Evolutionary conservation across 805 yeast species (phyloP).

Genomic region (Hagleromyces aurorensis): DNA sequence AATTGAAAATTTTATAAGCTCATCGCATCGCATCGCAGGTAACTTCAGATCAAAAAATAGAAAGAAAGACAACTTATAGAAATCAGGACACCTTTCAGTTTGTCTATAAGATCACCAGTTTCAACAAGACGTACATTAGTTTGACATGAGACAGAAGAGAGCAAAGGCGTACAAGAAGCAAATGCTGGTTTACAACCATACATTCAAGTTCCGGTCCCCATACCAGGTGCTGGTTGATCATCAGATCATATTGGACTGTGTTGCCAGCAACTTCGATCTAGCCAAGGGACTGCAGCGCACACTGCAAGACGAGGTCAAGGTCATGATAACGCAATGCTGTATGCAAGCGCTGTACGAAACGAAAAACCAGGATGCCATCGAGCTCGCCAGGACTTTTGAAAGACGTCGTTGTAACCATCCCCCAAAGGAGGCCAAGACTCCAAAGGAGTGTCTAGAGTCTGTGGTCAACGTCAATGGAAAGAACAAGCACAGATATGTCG

Average conservation of each 20-base stretch:
- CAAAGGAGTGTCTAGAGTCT: slow-evolving; percentile 67
- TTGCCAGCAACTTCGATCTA: slow-evolving; percentile 65
- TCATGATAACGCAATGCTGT: slow-evolving; percentile 93
- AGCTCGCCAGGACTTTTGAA: slow-evolving; percentile 73
- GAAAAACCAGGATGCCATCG: slow-evolving; percentile 68
- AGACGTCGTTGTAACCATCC: slow-evolving; percentile 89
- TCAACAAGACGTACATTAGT: background rate
- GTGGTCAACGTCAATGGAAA: slow-evolving; percentile 62
- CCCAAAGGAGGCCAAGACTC: slow-evolving; percentile 50
- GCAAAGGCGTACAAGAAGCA: slow-evolving; percentile 92
- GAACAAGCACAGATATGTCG: slow-evolving; percentile 85
- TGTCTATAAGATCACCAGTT: slow-evolving; percentile 1
- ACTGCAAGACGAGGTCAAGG: slow-evolving; percentile 76
- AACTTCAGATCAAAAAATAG: no score
- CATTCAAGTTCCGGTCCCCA: slow-evolving; percentile 90
- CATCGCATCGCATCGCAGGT: no score
- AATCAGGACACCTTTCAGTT: no score
- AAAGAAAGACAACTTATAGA: no score
- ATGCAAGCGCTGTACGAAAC: slow-evolving; percentile 76
- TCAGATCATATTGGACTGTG: slow-evolving; percentile 59
- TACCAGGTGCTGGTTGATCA: slow-evolving; percentile 86
- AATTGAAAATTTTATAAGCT: no score
- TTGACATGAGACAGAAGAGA: slow-evolving; percentile 88
- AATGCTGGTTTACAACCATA: slow-evolving; percentile 73
- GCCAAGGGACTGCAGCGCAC: slow-evolving; percentile 74